Percentiles rank a stretch among this genome's conserved stretches.
Conservation (phyloP, 257 asterid genomes). For the Solanum chmielewskii region DNA sequence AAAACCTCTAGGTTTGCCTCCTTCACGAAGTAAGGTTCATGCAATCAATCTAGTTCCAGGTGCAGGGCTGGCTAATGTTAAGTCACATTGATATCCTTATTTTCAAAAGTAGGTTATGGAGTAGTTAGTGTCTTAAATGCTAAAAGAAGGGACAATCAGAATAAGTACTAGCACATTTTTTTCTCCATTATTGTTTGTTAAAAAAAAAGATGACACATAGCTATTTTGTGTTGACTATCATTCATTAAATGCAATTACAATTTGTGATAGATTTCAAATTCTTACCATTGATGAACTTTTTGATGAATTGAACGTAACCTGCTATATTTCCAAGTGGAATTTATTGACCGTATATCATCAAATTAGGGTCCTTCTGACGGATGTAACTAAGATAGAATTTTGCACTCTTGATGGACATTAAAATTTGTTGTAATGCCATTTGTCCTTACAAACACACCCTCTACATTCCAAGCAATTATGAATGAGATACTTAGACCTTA, state of each 20-base stretch:
- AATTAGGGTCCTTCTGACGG: neutral
- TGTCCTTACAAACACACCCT: neutral
- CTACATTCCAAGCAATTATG: neutral
- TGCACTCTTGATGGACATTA: neutral
- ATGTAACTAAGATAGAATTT: no score
- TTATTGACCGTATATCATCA: neutral
- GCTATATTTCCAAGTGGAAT: no score
- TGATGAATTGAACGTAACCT: neutral
- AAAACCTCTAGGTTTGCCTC: neutral
- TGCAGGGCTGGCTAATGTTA: neutral
- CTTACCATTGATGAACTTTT: neutral
- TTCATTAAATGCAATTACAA: no score
- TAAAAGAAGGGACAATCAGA: neutral
- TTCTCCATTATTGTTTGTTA: no score
- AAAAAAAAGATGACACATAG: no score
- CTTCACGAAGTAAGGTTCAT: neutral
- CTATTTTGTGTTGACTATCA: no score
- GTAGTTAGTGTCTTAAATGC: neutral
- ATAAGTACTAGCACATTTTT: neutral
- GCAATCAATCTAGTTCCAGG: neutral
- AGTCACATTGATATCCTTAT: neutral
- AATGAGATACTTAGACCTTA: neutral
- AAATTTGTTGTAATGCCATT: neutral
- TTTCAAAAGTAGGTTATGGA: neutral
- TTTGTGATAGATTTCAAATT: neutral